Conservation (phyloP, 345 rosid species). For the Leavenworthia alabamica region DNA sequence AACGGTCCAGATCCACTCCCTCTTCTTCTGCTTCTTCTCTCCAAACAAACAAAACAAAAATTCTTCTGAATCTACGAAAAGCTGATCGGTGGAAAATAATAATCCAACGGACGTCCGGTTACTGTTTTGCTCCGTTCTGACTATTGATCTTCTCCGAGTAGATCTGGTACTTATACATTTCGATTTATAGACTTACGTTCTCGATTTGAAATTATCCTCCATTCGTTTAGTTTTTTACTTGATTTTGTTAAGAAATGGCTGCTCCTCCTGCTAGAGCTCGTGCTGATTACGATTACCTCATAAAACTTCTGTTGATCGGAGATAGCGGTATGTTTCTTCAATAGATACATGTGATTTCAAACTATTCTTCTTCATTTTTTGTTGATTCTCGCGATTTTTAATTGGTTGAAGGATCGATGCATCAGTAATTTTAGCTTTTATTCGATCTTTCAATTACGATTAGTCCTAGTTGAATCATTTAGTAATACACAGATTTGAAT, state of each 20-base stretch:
- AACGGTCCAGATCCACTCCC: constrained; percentile 34
- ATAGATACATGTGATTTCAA: background rate
- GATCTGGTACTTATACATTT: constrained; percentile 37
- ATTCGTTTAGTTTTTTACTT: background rate
- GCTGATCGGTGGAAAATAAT: background rate
- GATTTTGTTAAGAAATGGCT: constrained; percentile 35
- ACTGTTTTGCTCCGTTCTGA: constrained; percentile 29
- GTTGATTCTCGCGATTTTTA: background rate
- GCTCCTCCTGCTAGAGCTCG: constrained; percentile 81
- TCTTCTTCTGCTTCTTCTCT: constrained; percentile 9
- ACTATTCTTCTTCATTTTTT: background rate
- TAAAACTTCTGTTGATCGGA: constrained; percentile 57
- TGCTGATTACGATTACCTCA: constrained; percentile 71
- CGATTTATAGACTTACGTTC: background rate
- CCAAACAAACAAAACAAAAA: background rate
- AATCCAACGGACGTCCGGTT: constrained; percentile 46
- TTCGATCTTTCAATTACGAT: background rate
- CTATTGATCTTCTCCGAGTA: constrained; percentile 19
- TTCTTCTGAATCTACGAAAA: constrained; percentile 8
- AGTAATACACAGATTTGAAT: constrained; percentile 4
- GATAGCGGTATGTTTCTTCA: too few species aligned
- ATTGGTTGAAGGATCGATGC: background rate
- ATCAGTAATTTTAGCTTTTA: background rate
- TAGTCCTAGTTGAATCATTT: background rate
- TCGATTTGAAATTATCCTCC: background rate